Percentiles rank a stretch among this genome's conserved stretches.
Conservation (phyloP, 257 asterid genomes). For the Ehretia macrophylla region DNA sequence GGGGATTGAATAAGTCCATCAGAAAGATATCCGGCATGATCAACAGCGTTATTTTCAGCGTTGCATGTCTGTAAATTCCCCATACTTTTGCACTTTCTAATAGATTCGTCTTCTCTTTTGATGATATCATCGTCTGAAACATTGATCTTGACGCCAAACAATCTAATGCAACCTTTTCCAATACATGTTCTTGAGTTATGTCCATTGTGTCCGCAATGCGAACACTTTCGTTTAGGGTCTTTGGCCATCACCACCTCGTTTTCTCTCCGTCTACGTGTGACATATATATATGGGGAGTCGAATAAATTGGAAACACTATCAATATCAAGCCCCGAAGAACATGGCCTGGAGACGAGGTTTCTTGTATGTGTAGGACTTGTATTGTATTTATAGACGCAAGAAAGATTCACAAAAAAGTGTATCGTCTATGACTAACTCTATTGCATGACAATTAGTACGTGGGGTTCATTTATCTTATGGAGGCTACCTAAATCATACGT, state of each 20-base stretch:
- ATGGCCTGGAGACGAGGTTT: constrained; percentile 15
- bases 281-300: too few relatives aligned
- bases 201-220: constrained; percentile 33
- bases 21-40: constrained; percentile 34
- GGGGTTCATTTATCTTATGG: too few relatives aligned
- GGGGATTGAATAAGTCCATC: constrained; percentile 35
- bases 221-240: constrained; percentile 21
- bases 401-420: too few relatives aligned
- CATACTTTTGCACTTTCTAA: constrained; percentile 44
- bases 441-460: too few relatives aligned
- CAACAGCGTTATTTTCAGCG: constrained; percentile 10
- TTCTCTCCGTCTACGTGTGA: not conserved
- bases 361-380: not conserved
- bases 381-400: too few relatives aligned
- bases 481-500: too few relatives aligned
- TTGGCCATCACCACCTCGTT: constrained; percentile 21
- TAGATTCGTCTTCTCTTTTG: not conserved
- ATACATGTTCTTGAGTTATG: constrained; percentile 31
- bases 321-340: constrained; percentile 10
- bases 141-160: constrained; percentile 55
- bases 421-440: too few relatives aligned
- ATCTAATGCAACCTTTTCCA: constrained; percentile 28
- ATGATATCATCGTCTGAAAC: constrained; percentile 8
- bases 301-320: too few relatives aligned
- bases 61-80: constrained; percentile 27